phyloP scores from a whole-genome alignment of 2,329 filamentous ascomycete species.

The Tympanopsis confertula region DNA sequence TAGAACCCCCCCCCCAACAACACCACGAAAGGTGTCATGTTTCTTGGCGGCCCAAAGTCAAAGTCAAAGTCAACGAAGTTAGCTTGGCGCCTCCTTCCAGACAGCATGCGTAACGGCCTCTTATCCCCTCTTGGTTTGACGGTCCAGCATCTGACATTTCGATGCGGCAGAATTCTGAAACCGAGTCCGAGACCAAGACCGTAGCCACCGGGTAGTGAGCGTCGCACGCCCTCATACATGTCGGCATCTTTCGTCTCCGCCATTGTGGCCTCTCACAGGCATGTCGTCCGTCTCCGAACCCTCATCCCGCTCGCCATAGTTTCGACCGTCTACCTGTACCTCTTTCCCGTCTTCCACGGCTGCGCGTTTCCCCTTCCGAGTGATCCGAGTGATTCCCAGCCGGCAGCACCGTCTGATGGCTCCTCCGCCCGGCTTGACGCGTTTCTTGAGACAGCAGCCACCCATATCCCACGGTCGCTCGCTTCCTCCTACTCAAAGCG shows the following conservation, averaged over 20 bases:
- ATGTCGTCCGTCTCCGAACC: constrained; percentile 20
- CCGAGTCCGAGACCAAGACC: no score
- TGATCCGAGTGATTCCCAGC: constrained; percentile 6
- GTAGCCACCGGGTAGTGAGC: no score
- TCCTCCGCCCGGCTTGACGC: constrained; percentile 10
- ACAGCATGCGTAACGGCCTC: no score
- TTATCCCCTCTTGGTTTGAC: no score
- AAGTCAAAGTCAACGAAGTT: no score
- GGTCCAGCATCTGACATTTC: no score
- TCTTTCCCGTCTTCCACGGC: constrained; percentile 70
- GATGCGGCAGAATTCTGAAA: no score
- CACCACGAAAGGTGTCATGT: no score
- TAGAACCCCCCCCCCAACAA: no score
- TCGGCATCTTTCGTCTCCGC: not conserved
- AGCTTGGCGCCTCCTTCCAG: no score
- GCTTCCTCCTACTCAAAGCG: constrained; percentile 24
- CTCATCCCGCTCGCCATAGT: constrained; percentile 55
- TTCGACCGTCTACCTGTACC: constrained; percentile 69
- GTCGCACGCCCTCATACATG: no score
- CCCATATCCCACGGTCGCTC: constrained; percentile 14
- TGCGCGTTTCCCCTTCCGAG: constrained; percentile 64
- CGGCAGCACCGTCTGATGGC: constrained; percentile 4
- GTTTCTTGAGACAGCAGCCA: constrained; percentile 23
- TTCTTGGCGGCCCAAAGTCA: no score
- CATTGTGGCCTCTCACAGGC: not conserved